phyloP scores from a whole-genome alignment of 2,329 filamentous ascomycete genomes.

The Penicillium sp. region DNA sequence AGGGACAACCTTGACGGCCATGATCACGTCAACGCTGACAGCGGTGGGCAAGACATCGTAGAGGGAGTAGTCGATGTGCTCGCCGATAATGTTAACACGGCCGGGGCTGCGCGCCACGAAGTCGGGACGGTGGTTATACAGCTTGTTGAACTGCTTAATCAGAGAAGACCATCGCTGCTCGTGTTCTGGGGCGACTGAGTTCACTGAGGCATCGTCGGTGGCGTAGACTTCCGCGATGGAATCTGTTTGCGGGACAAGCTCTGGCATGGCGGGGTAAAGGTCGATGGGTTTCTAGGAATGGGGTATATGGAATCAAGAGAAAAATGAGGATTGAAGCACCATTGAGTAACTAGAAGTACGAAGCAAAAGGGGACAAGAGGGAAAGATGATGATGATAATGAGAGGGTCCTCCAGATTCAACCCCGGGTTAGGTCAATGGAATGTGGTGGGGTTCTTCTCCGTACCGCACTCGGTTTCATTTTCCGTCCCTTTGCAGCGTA shows the following conservation, averaged over 20 bases:
- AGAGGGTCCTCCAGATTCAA: constrained; percentile 5
- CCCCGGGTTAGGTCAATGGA: constrained; percentile 14
- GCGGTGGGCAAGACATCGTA: constrained; percentile 96
- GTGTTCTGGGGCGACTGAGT: constrained; percentile 62
- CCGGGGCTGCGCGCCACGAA: constrained; percentile 89
- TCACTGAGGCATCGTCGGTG: constrained; percentile 67
- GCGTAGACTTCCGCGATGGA: constrained; percentile 81
- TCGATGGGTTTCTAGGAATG: background rate
- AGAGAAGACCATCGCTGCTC: constrained; percentile 70
- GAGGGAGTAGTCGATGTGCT: constrained; percentile 98
- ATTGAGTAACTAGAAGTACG: background rate
- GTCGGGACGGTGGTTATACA: constrained; percentile 64
- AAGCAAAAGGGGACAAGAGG: background rate
- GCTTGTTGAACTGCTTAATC: constrained; percentile 62
- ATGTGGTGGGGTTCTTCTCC: constrained; percentile 10
- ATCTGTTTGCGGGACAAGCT: constrained; percentile 65
- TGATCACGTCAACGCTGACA: constrained; percentile 81
- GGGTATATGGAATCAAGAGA: too few species aligned
- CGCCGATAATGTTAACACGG: constrained; percentile 95
- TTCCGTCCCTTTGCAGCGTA: constrained; percentile 14
- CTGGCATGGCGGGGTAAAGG: constrained; percentile 35
- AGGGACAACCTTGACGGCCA: constrained; percentile 63
- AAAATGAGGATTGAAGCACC: background rate
- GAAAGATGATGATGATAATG: constrained; percentile 2
- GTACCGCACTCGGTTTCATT: constrained; percentile 1